Conservation (phyloP, 371 early-diverging fungal genomes). For the Batkoa obscura region DNA sequence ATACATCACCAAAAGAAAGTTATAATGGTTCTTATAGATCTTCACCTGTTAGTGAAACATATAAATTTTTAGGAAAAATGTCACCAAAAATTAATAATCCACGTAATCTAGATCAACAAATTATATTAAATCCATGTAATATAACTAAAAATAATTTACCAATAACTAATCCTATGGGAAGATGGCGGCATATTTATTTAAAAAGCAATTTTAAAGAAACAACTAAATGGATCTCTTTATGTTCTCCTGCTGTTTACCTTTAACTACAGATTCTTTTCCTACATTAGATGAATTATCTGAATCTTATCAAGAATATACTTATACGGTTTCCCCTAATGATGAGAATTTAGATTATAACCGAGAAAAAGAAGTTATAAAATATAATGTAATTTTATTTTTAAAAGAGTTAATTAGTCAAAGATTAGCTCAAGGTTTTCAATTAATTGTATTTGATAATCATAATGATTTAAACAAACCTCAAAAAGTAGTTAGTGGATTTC, state of each 20-base stretch:
- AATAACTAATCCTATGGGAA: slow-evolving; percentile 40
- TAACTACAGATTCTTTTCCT: slow-evolving; percentile 83
- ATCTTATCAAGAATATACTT: slow-evolving; percentile 58
- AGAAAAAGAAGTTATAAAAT: slow-evolving; percentile 6
- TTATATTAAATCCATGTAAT: slow-evolving; percentile 48
- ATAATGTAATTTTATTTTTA: slow-evolving; percentile 40
- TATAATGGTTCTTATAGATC: neutral
- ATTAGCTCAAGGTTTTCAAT: slow-evolving; percentile 84
- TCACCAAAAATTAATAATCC: neutral
- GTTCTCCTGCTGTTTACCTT: slow-evolving; percentile 86
- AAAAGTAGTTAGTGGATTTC: slow-evolving; percentile 2
- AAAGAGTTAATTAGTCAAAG: slow-evolving; percentile 78
- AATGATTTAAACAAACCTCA: neutral
- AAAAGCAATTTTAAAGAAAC: slow-evolving; percentile 14
- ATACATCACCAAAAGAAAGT: too few species aligned
- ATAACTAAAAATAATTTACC: slow-evolving; percentile 35
- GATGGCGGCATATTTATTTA: slow-evolving; percentile 73
- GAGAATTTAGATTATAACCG: slow-evolving; percentile 13
- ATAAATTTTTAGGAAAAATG: neutral
- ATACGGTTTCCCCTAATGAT: slow-evolving; percentile 57
- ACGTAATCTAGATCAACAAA: slow-evolving; percentile 10
- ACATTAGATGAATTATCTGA: slow-evolving; percentile 42
- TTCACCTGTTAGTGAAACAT: slow-evolving; percentile 1
- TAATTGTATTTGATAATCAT: slow-evolving; percentile 36
- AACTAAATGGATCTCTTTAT: slow-evolving; percentile 62